Percentiles rank a stretch among this genome's conserved stretches.
Conservation (phyloP, 805 yeast genomes). For the Metschnikowia koreensis region DNA sequence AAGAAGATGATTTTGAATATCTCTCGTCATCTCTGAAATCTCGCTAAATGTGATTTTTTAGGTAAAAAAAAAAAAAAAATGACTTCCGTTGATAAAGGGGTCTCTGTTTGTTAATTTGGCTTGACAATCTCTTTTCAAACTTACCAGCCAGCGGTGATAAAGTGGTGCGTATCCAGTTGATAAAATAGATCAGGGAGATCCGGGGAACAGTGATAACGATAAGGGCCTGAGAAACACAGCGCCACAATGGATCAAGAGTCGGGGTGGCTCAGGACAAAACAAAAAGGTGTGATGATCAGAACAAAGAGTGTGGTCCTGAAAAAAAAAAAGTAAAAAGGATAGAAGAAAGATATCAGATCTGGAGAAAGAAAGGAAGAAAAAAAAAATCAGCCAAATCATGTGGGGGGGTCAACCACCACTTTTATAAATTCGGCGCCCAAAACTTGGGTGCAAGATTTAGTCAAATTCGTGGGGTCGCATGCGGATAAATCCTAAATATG, state of each 20-base stretch:
- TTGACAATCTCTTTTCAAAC: too few relatives aligned
- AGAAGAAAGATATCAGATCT: too few relatives aligned
- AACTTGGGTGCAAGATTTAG: not conserved
- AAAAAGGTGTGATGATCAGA: not conserved
- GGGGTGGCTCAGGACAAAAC: not conserved
- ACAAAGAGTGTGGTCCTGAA: not conserved
- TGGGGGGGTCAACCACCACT: not conserved
- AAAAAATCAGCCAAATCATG: not conserved
- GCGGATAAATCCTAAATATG: not conserved
- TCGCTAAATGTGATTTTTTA: not conserved
- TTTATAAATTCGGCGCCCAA: not conserved
- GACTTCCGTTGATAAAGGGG: too few relatives aligned
- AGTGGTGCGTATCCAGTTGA: not conserved
- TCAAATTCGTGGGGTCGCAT: not conserved
- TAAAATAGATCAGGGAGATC: not conserved
- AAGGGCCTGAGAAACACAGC: not conserved
- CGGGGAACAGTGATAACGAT: not conserved
- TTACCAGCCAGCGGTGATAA: too few relatives aligned
- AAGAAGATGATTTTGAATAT: constrained; percentile 79
- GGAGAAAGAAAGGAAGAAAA: not conserved
- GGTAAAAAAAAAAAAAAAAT: too few relatives aligned
- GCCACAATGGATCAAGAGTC: not conserved
- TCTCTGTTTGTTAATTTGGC: too few relatives aligned
- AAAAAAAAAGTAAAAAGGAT: too few relatives aligned
- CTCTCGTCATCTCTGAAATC: constrained; percentile 61